These are phyloP conservation scores for Camelina laxa DNA, from an alignment of 345 rosid genomes.

Conservation along the genomic window DNA sequence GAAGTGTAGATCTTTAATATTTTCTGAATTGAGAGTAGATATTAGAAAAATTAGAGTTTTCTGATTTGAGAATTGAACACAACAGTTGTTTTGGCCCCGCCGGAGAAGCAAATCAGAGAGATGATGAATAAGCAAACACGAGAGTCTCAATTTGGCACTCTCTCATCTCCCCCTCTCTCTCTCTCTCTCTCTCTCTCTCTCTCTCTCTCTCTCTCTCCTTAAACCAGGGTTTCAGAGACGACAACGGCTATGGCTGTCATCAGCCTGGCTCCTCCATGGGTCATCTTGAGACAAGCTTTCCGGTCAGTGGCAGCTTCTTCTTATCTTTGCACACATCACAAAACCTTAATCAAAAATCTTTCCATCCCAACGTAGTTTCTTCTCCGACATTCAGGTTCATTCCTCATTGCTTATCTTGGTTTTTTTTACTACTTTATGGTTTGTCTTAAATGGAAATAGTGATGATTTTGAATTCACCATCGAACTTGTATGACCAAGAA, in stretches of 20 bases:
- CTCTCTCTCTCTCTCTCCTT: too few relatives aligned
- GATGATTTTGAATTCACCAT: conserved; percentile 26
- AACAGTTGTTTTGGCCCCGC: too few relatives aligned
- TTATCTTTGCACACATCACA: conserved; percentile 31
- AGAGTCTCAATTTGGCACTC: too few relatives aligned
- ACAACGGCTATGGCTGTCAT: conserved; percentile 52
- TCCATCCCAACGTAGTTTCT: conserved; percentile 26
- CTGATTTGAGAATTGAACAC: too few relatives aligned
- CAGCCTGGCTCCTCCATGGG: conserved; percentile 43
- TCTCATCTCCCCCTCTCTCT: too few relatives aligned
- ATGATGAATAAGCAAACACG: too few relatives aligned
- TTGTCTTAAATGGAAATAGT: background rate
- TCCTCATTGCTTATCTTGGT: background rate
- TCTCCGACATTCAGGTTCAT: conserved; percentile 56
- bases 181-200: too few relatives aligned
- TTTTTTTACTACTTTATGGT: background rate
- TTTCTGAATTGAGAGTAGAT: too few relatives aligned
- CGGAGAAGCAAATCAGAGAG: too few relatives aligned
- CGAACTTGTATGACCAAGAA: background rate
- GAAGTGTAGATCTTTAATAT: too few relatives aligned
- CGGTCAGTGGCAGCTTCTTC: conserved; percentile 49
- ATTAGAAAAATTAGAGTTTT: too few relatives aligned
- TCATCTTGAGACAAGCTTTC: conserved; percentile 54
- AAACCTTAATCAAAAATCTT: conserved; percentile 30
- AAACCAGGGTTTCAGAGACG: conserved; percentile 1